Base-by-base conservation (phyloP, 2,329 filamentous ascomycete genomes). In the Hypoxylon sp. region DNA sequence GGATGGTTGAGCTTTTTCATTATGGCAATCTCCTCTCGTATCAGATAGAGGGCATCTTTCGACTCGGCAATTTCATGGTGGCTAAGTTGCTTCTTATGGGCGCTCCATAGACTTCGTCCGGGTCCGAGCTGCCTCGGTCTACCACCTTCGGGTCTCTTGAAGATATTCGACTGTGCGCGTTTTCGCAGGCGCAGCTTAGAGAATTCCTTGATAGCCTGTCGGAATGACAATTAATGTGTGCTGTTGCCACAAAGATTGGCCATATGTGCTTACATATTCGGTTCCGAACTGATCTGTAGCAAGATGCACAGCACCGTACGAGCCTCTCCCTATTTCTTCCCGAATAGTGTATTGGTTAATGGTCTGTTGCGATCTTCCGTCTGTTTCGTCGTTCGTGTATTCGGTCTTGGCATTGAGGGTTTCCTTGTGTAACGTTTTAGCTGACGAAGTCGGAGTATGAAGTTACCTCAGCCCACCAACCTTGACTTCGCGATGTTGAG, bases 1-100 rank as follows among this genome's bases (percentile, higher is more conserved):
- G 90, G 91, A 77, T 99, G 96, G 77, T 98, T 91, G 51, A 98
- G 86, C 82, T 98, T 98, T 85, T 98, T 99, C 94, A 99, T 98
- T 78, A 98, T 97, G 65, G 96, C 96, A 75, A 98, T 96, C 80
- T 99, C 96, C 79, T 97, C 93, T 68, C 94, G 92, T 79, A 99
- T 98, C 66, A 98, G 84, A 76, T 92, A 92, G 11, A 98, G 84
- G 0, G 95, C 89, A 75, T 90, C 88, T 26, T 84, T 84, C 73
- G 91, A 91, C 77, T 92, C 91, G 47, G 86, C 86, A 50, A 84
- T 82, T 67, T 86, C 83, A 64, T 85, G 80, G 33, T 77, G 75
- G 26, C 78, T 76, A 24, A 82, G 76, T 59, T 77, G 74, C 57
- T 72, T 76, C 64, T 59, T 76, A 51, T 78, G 73, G 39, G 74